Conservation (phyloP, 768 basidiomycete species). For the Coprinopsis marcescibilis region DNA sequence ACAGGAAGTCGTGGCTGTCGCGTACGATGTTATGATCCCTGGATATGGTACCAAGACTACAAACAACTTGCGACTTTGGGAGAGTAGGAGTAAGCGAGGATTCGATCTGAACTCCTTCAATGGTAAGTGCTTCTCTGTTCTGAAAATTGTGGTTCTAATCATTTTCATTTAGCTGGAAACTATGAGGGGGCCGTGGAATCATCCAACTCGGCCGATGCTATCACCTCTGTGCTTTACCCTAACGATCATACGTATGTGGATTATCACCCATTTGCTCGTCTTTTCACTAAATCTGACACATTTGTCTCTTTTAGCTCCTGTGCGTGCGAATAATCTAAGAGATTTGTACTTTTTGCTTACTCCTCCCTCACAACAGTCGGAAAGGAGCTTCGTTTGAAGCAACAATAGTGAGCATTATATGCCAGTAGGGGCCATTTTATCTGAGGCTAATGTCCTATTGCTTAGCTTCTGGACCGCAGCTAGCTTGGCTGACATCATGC, state of each 20-base stretch:
- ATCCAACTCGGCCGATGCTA: slow-evolving; percentile 86
- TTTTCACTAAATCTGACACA: slow-evolving; percentile 2
- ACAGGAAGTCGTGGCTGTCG: slow-evolving; percentile 88
- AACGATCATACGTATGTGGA: slow-evolving; percentile 80
- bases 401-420: slow-evolving; percentile 62
- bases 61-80: slow-evolving; percentile 86
- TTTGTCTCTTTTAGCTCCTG: slow-evolving; percentile 30
- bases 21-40: slow-evolving; percentile 94
- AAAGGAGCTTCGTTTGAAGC: slow-evolving; percentile 86
- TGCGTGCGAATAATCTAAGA: slow-evolving; percentile 27
- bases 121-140: slow-evolving; percentile 37
- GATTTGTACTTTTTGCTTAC: background rate
- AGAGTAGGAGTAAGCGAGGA: slow-evolving; percentile 79
- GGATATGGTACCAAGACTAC: slow-evolving; percentile 79
- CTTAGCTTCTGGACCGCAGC: slow-evolving; percentile 82
- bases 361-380: slow-evolving; percentile 44
- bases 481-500: slow-evolving; percentile 80
- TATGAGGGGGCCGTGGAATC: slow-evolving; percentile 88
- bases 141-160: background rate
- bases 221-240: slow-evolving; percentile 93
- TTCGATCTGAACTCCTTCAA: slow-evolving; percentile 97
- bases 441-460: background rate
- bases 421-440: background rate
- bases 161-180: slow-evolving; percentile 61
- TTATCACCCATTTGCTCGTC: too few relatives aligned